Base-by-base conservation (phyloP, 208 protist species). In the Acanthamoeba castellanii region DNA sequence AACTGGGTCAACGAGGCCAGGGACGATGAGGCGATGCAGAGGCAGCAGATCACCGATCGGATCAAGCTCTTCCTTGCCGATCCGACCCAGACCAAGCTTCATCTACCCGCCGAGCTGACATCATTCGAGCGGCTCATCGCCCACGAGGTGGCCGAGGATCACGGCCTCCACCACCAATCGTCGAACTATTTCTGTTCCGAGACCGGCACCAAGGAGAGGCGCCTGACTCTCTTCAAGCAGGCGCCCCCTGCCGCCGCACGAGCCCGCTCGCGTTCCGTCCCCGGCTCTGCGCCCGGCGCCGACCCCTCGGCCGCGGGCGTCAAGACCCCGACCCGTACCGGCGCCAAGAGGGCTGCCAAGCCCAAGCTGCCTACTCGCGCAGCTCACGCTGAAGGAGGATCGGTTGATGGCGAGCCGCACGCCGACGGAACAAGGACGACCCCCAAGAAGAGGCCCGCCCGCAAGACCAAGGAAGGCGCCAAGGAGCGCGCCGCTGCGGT, bases 111-210 rank as follows among this genome's bases (percentile, higher is more conserved):
- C 22, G 50, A 94, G 14, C 72, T 94, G 30, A 68, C 70, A 0
- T 64, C 70, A n/a, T 94, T 94, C n/a, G 91, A 94, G 91, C 68
- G 91, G 7, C 45, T 50, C 20, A 27, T 94, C 13, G 74, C 59
- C 14, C 72, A 94, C 70, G 72, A 94, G 30, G 64, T 70, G 0
- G 91, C 91, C 16, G 91, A 94, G 47, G 55, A 70, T 6, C 9
- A 85, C 37, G 70, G 70, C 18, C 70, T 94, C 25, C 45, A 81
- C 34, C 68, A 72, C n/a, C 88, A 93, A 22, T 81, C 88, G 22
- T 30, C 88, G 16, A 93, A 78, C 61, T 93, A 50, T 59, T 81
- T 72, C 88, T 93, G 88, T 59, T n/a, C 59, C 25, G 61, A 93
- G 61, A 93, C 88, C 32, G 68, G 68, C 37, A 52, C 59, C 64